Evolutionary conservation across 495 filamentous ascomycete genomes (phyloP), one percentile per base, ranked within the genome.

Genomic region (Aspergillus nanangensis): DNA sequence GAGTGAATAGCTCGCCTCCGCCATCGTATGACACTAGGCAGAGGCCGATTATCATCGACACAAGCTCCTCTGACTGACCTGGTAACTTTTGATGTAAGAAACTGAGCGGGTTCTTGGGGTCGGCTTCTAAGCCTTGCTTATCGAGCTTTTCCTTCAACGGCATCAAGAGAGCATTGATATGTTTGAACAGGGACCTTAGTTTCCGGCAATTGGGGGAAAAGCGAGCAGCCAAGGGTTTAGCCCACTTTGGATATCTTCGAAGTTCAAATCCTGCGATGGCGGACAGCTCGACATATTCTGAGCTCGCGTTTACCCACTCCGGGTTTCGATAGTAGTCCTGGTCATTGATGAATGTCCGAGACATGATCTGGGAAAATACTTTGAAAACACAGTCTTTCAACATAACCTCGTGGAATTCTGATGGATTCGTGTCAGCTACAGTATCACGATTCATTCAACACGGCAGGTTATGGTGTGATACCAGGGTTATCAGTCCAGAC

Each of bases 361-460:
- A 39, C 13, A 39, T 19, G n/a, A 39, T 39, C 17, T 39, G 37
- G 7, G 37, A 14, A 8, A 39, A 14, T 5, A 39, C 5, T 5
- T 39, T 14, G 13, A 14, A 17, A 17, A 20, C 15, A 9, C n/a
- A 8, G 4, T 19, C 19, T 22, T 19, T 39, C 37, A 39, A 19
- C n/a, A 17, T 39, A 11, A 39, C 37, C 19, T 39, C n/a, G 37
- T 39, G 37, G 11, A 14, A 39, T 8, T 39, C 37, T 39, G 37
- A 4, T 39, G n/a, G 4, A 5, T 11, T 17, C 19, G 17, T 17
- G 9, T n/a, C 14, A 39, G n/a, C 19, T 20, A 14, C 13, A 19
- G 5, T 5, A 19, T 14, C 19, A 39, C 4, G 13, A 2, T 39
- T 20, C 14, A 19, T 7, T 4, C n/a, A 39, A 3, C 5, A 1